A percentile compares a stretch with the other conserved stretches of the same genome.
These are phyloP conservation scores for Usnea hakonensis DNA, from an alignment of 495 filamentous ascomycete genomes.

Conservation along the genomic window DNA sequence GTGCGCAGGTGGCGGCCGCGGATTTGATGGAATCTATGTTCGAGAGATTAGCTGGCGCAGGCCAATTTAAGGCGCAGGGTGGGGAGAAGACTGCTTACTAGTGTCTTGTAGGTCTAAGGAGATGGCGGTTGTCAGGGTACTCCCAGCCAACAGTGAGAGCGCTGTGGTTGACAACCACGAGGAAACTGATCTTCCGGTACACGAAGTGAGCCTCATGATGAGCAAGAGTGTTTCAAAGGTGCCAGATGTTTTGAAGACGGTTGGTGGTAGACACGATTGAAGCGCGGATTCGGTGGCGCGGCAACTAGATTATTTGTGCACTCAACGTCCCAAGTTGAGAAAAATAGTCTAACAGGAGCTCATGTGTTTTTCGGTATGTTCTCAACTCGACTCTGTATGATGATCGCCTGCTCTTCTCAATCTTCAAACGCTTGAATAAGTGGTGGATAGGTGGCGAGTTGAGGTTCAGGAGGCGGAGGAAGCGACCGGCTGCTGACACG, in stretches of 20 bases:
- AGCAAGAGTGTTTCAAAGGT: not conserved
- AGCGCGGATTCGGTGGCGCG: not conserved
- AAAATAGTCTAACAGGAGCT: not conserved
- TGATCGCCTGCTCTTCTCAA: not conserved
- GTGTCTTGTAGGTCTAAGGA: conserved; percentile 19
- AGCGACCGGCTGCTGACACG: not conserved
- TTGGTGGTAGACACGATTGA: not conserved
- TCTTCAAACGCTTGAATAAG: not conserved
- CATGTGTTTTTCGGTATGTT: not conserved
- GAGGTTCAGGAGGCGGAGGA: not conserved
- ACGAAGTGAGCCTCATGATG: conserved; percentile 6
- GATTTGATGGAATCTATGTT: conserved; percentile 41
- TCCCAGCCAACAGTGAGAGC: conserved; percentile 16
- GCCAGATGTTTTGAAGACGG: not conserved
- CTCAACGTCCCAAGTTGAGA: not conserved
- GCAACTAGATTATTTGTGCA: not conserved
- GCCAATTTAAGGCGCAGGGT: not conserved
- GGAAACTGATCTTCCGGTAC: not conserved
- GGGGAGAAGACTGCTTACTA: conserved; percentile 7
- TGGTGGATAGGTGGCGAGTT: not conserved
- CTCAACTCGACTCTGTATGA: not conserved
- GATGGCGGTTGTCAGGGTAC: conserved; percentile 12
- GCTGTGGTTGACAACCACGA: conserved; percentile 12
- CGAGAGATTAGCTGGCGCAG: not conserved
- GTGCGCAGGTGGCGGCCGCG: conserved; percentile 36